Conservation (phyloP, 129 eudicot genomes). For the Ambrosia trifida region DNA sequence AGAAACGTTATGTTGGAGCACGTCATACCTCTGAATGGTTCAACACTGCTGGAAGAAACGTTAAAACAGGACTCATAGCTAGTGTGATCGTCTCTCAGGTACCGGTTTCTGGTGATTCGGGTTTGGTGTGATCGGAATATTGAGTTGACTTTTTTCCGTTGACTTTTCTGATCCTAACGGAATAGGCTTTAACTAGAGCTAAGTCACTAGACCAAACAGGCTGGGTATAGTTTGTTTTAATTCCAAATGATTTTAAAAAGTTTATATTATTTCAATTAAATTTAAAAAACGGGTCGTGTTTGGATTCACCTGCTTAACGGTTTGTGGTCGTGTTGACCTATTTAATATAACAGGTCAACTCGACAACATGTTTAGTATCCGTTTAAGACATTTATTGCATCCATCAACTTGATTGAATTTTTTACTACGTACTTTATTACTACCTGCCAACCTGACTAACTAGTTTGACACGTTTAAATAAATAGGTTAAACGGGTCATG, state of each 20-base stretch:
- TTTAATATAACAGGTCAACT: too few relatives aligned
- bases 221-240: too few relatives aligned
- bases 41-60: conserved; percentile 96
- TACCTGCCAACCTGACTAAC: too few relatives aligned
- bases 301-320: too few relatives aligned
- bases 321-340: too few relatives aligned
- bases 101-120: conserved; percentile 10
- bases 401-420: too few relatives aligned
- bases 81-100: conserved; percentile 99
- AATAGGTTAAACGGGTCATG: too few relatives aligned
- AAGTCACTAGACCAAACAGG: not conserved
- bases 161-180: conserved; percentile 20
- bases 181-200: not conserved
- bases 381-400: too few relatives aligned
- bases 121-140: not conserved
- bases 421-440: too few relatives aligned
- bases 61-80: conserved; percentile 98
- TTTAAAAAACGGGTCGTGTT: not conserved
- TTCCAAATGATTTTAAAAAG: too few relatives aligned
- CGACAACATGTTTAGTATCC: too few relatives aligned
- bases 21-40: conserved; percentile 98
- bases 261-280: not conserved
- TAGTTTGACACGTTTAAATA: too few relatives aligned
- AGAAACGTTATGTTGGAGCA: conserved; percentile 92
- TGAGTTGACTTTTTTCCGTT: conserved; percentile 19